Base-by-base conservation (phyloP, 31 red algal genomes). In the Asparagopsis taxiformis region DNA sequence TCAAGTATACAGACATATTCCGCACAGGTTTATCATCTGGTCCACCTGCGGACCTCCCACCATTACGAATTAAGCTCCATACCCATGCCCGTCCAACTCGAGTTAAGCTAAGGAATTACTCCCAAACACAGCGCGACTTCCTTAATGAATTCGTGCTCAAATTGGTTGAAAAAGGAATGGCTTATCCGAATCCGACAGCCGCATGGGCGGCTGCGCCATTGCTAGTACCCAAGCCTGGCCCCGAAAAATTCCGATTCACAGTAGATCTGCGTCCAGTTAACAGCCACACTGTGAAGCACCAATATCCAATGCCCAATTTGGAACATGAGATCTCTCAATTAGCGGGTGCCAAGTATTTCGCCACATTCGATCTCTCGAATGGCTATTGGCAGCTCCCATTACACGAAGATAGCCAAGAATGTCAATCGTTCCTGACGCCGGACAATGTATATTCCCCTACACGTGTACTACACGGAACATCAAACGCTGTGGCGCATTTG, bases 251-350 rank as follows among this genome's bases (percentile, higher is more conserved):
- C 1, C 68, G 68, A 34, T 55, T 72, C 49, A 57, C 68, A 15
- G 68, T 72, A 3, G 49, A 72, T 8, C 41, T 72, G 23, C 68
- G 46, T 56, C 23, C 46, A 5, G 50, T 72, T 21, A 72, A 72
- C 51, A 56, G 31, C 46, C 36, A 54, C 46, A 72, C 49, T 0
- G 32, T 72, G 3, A 17, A 21, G 28, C 46, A 72, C 39, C 1
- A 56, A 5, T 72, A 30, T 26, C 50, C 68, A 15, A 28, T 72
- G 49, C 0, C 68, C 68, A 57, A 72, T 31, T 7, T 54, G 20
- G 49, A 72, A 31, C 51, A 54, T 20, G 13, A 72, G 36, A 55
- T 43, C 11, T 3, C n/a, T n/a, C n/a, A n/a, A n/a, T n/a, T n/a
- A n/a, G n/a, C n/a, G n/a, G n/a, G n/a, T n/a, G n/a, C n/a, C 3